Evolutionary conservation across 768 basidiomycete species (phyloP).

Genomic region (Auricularia auricula-judae): DNA sequence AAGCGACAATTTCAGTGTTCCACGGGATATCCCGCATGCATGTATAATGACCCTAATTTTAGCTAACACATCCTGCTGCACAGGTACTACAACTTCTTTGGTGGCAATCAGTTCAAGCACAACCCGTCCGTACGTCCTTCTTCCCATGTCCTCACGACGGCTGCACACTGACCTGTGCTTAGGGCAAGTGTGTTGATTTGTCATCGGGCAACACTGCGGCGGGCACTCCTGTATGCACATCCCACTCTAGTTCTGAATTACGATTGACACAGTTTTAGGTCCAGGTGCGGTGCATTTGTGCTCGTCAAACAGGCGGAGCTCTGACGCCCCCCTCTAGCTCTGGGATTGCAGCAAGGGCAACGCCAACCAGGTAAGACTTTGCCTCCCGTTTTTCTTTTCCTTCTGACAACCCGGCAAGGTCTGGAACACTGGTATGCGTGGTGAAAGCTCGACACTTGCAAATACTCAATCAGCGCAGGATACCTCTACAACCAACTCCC

Average conservation of each 20-base stretch:
- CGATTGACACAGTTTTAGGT: not conserved
- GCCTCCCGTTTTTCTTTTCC: too few species aligned
- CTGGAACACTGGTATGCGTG: slow-evolving; percentile 28
- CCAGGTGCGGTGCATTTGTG: slow-evolving; percentile 26
- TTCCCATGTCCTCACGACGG: not conserved
- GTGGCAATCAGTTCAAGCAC: not conserved
- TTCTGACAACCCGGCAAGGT: slow-evolving; percentile 8
- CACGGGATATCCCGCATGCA: too few species aligned
- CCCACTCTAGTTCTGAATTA: not conserved
- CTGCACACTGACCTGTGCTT: slow-evolving; percentile 23
- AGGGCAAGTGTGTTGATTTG: slow-evolving; percentile 41
- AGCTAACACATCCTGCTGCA: not conserved
- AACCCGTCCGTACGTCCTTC: not conserved
- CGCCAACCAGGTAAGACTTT: slow-evolving; percentile 28
- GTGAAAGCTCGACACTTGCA: too few species aligned
- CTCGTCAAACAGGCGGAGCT: slow-evolving; percentile 7
- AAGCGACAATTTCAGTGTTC: too few species aligned
- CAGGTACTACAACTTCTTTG: slow-evolving; percentile 3
- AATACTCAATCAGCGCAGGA: slow-evolving; percentile 13
- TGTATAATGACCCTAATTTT: not conserved
- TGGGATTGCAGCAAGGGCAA: slow-evolving; percentile 32
- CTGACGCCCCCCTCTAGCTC: slow-evolving; percentile 8
- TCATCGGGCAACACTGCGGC: slow-evolving; percentile 27
- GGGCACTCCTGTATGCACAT: slow-evolving; percentile 29
- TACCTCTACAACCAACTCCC: slow-evolving; percentile 29